Percentiles rank a stretch among this genome's conserved stretches.
Evolutionary conservation across 208 protist species (phyloP).

Genomic region (Crithidia bombi): DNA sequence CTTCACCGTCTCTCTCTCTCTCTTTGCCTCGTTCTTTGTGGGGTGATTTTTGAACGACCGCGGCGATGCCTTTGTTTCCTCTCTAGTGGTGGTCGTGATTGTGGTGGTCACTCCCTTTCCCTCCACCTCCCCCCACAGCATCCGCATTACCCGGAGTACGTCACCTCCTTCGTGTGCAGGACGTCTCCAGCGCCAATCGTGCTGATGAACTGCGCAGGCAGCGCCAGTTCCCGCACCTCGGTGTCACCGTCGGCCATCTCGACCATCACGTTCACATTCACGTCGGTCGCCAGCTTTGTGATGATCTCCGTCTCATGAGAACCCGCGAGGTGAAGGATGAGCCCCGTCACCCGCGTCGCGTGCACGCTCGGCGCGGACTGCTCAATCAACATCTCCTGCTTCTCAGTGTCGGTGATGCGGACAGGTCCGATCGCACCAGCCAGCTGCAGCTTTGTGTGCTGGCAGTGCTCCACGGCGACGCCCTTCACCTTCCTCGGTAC

Average conservation of each 20-base stretch:
- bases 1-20: neutral
- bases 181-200: constrained; percentile 14
- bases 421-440: constrained; percentile 30
- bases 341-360: constrained; percentile 25
- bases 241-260: constrained; percentile 32
- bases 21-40: neutral
- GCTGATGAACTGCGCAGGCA: constrained; percentile 42
- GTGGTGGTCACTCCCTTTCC: neutral
- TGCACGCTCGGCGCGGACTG: constrained; percentile 30
- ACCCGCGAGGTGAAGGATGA: constrained; percentile 21
- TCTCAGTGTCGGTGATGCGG: constrained; percentile 30
- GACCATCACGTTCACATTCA: constrained; percentile 37
- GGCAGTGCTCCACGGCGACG: constrained; percentile 35
- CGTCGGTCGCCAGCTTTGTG: constrained; percentile 31
- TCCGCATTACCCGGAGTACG: constrained; percentile 19
- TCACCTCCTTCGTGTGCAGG: constrained; percentile 27
- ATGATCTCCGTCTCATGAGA: constrained; percentile 28
- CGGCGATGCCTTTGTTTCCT: too few relatives aligned
- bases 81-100: too few relatives aligned
- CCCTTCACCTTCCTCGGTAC: constrained; percentile 35
- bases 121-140: neutral
- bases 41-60: too few relatives aligned
- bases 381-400: constrained; percentile 36
- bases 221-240: constrained; percentile 32
- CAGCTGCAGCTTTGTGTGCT: constrained; percentile 32